Evolutionary conservation across 2,329 filamentous ascomycete species (phyloP), one percentile per base, ranked within the genome.

Genomic region (Trematosphaeria pertusa): DNA sequence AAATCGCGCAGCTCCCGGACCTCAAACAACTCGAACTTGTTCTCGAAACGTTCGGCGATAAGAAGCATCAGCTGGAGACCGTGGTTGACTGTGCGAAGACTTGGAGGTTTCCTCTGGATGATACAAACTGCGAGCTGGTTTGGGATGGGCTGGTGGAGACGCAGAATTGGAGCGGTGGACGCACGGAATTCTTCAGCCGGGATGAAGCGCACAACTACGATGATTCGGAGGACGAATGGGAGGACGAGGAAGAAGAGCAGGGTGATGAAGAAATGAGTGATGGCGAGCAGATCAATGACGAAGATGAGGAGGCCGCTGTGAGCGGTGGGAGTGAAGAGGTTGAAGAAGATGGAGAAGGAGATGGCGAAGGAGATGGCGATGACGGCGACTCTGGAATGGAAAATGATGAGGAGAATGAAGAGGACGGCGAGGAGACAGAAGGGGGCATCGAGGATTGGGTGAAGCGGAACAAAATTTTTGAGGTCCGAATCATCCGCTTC

Each of bases 51-150:
- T 70, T 63, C 39, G 35, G 19, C 14, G 35, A 35, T 2, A 70
- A 69, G 45, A 48, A 46, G 17, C 14, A 26, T 1, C 62, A 65
- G 37, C 35, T 70, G 2, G 61, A 70, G 11, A 42, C 7, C 1
- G 60, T 69, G 3, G 38, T 61, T 1, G 53, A 64, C 17, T 67
- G 62, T 49, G 61, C 62, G 10, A 61, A 59, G 50, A 62, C 53
- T 5, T 70, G 65, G 65, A 52, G 15, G 12, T 70, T 69, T 42
- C 56, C 55, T 7, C 21, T 64, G 3, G 22, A 46, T 5, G 43
- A 40, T 7, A 35, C 34, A 3, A 20, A 22, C 3, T 50, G 31
- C 15, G 52, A 59, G 22, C 36, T 70, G 19, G 51, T 47, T 3
- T 69, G 63, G 59, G 54, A 62, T 49, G 62, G 58, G 1, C 46